Evolutionary conservation across 2,329 filamentous ascomycete genomes (phyloP).

Genomic region (Alternaria longipes): DNA sequence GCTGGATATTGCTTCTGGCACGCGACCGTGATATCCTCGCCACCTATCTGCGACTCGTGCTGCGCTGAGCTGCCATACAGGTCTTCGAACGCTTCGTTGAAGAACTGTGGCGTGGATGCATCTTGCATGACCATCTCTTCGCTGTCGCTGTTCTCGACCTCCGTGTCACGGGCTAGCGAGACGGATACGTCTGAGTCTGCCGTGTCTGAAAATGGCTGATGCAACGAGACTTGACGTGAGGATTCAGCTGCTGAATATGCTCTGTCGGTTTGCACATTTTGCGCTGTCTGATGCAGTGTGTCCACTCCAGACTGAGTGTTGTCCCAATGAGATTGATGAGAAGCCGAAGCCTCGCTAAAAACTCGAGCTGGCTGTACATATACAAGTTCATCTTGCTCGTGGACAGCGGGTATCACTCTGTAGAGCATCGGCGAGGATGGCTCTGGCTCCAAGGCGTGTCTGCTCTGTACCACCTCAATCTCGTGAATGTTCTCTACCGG

Average conservation of each 20-base stretch:
- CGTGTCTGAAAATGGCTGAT: not conserved
- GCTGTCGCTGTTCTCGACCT: not conserved
- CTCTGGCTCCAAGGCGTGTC: slow-evolving; percentile 4
- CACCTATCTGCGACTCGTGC: not conserved
- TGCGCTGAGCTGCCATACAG: not conserved
- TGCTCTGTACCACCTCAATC: not conserved
- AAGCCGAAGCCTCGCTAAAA: not conserved
- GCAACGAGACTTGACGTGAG: not conserved
- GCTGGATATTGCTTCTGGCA: not conserved
- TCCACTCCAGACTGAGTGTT: not conserved
- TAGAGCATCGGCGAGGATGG: not conserved
- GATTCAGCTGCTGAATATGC: not conserved
- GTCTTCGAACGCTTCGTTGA: slow-evolving; percentile 5
- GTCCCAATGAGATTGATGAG: not conserved
- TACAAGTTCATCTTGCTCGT: slow-evolving; percentile 1
- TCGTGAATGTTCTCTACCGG: not conserved
- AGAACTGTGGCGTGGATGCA: not conserved
- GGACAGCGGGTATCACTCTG: not conserved
- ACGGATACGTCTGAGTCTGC: not conserved
- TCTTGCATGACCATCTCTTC: not conserved
- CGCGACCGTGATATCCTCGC: not conserved
- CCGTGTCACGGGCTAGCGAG: not conserved
- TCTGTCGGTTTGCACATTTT: not conserved
- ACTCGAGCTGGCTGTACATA: not conserved
- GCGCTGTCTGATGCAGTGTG: not conserved